phyloP scores from a whole-genome alignment of 768 basidiomycete species.

The Sporobolomyces phaffii region DNA sequence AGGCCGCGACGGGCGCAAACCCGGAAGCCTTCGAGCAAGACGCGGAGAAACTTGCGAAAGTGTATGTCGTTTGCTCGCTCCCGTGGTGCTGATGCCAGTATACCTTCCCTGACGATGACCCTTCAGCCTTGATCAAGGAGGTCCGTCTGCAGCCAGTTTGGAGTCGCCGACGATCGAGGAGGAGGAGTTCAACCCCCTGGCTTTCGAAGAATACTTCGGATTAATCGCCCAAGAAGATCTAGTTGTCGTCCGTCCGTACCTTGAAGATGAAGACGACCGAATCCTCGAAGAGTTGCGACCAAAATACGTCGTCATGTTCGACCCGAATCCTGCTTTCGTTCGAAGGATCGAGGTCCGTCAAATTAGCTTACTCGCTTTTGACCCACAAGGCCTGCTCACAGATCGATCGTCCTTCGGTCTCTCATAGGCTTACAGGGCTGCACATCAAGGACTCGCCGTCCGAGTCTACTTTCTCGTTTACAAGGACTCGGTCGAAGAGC shows the following conservation, averaged over 20 bases:
- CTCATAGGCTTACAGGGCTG: constrained; percentile 74
- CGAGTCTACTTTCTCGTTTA: constrained; percentile 97
- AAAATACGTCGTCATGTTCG: constrained; percentile 89
- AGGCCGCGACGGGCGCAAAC: constrained; percentile 17
- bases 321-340: constrained; percentile 87
- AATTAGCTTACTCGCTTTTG: no score
- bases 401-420: not conserved
- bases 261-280: constrained; percentile 86
- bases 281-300: constrained; percentile 80
- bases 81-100: no score
- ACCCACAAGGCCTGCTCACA: not conserved
- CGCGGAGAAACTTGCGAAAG: constrained; percentile 55
- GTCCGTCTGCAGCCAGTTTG: not conserved
- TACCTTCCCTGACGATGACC: not conserved
- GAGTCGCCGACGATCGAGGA: constrained; percentile 11
- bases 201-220: constrained; percentile 74
- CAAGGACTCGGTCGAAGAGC: constrained; percentile 84
- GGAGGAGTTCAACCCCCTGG: constrained; percentile 46
- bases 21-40: constrained; percentile 39
- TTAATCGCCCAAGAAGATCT: constrained; percentile 70
- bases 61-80: constrained; percentile 52
- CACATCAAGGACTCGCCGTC: constrained; percentile 72
- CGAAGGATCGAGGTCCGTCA: constrained; percentile 73
- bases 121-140: not conserved
- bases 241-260: constrained; percentile 77